These are phyloP conservation scores for Grosmannia clavigera DNA, from an alignment of 2,329 filamentous ascomycete genomes.

Conservation along the genomic window DNA sequence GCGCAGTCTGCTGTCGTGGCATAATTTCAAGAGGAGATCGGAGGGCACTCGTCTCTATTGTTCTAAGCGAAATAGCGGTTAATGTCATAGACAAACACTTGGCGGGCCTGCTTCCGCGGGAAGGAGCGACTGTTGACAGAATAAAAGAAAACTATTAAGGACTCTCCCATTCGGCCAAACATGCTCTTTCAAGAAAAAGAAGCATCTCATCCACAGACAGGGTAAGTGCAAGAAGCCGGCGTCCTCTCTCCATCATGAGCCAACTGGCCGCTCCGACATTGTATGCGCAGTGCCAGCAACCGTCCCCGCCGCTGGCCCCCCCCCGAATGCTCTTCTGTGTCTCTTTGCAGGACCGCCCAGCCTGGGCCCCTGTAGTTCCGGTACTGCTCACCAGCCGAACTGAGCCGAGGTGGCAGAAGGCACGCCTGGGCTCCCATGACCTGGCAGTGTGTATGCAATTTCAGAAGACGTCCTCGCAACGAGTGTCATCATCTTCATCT, in stretches of 20 bases:
- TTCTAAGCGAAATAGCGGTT: background rate
- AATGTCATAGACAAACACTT: background rate
- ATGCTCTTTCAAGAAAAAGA: too few relatives aligned
- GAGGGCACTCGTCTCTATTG: too few relatives aligned
- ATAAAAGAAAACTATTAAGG: background rate
- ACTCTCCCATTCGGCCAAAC: too few relatives aligned
- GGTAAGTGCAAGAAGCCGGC: too few relatives aligned
- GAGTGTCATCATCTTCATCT: too few relatives aligned
- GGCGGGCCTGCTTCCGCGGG: background rate
- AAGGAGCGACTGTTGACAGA: background rate
- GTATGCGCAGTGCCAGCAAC: background rate
- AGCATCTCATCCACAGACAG: too few relatives aligned
- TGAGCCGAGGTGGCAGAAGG: slow-evolving; percentile 14
- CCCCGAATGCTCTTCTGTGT: slow-evolving; percentile 25
- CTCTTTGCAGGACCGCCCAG: slow-evolving; percentile 23
- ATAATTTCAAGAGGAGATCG: too few relatives aligned
- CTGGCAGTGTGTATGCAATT: slow-evolving; percentile 25
- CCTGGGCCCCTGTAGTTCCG: slow-evolving; percentile 22
- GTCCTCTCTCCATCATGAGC: too few relatives aligned
- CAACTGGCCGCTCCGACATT: too few relatives aligned
- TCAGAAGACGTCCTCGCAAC: background rate
- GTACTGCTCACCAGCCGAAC: slow-evolving; percentile 14
- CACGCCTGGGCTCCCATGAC: slow-evolving; percentile 26
- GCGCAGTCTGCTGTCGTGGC: background rate
- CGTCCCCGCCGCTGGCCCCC: background rate